Percentiles rank a stretch among this genome's conserved stretches.
These are phyloP conservation scores for Pezicula rhizophila DNA, from an alignment of 2,329 filamentous ascomycete genomes.

Conservation along the genomic window DNA sequence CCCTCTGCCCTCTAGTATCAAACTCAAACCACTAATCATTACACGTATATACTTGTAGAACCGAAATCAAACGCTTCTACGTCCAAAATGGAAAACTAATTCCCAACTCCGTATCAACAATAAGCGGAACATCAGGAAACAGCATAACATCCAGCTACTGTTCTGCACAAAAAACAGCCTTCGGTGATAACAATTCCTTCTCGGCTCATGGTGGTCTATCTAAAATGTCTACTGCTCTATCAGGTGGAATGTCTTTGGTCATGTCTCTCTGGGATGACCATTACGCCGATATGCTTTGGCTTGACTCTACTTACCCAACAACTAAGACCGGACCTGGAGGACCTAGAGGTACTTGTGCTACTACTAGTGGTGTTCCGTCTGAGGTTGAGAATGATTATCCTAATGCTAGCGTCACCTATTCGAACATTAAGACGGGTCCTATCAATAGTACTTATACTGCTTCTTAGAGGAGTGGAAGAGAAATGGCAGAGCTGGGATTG, in stretches of 20 bases:
- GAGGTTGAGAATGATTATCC: slow-evolving; percentile 32
- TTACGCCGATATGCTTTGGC: slow-evolving; percentile 54
- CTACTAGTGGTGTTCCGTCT: slow-evolving; percentile 32
- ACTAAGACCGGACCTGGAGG: slow-evolving; percentile 34
- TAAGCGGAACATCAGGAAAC: slow-evolving; percentile 40
- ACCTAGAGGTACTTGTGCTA: slow-evolving; percentile 37
- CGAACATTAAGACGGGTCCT: slow-evolving; percentile 19
- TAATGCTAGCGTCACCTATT: slow-evolving; percentile 33
- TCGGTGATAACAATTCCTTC: slow-evolving; percentile 47
- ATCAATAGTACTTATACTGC: slow-evolving; percentile 13
- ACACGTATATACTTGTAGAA: slow-evolving; percentile 1
- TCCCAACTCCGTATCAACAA: slow-evolving; percentile 38
- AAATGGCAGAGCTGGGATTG: too few relatives aligned
- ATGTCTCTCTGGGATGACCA: slow-evolving; percentile 43
- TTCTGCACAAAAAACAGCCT: slow-evolving; percentile 43
- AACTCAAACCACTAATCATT: too few relatives aligned
- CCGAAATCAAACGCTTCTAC: slow-evolving; percentile 47
- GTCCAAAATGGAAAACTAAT: slow-evolving; percentile 46
- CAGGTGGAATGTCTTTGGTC: slow-evolving; percentile 14
- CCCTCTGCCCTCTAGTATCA: too few relatives aligned
- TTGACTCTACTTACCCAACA: slow-evolving; percentile 51
- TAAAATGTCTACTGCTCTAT: slow-evolving; percentile 11
- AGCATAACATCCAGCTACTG: slow-evolving; percentile 51
- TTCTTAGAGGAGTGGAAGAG: neutral
- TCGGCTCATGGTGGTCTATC: slow-evolving; percentile 1